Base-by-base conservation (phyloP, 2,329 filamentous ascomycete genomes). In the Monilinia polystroma region DNA sequence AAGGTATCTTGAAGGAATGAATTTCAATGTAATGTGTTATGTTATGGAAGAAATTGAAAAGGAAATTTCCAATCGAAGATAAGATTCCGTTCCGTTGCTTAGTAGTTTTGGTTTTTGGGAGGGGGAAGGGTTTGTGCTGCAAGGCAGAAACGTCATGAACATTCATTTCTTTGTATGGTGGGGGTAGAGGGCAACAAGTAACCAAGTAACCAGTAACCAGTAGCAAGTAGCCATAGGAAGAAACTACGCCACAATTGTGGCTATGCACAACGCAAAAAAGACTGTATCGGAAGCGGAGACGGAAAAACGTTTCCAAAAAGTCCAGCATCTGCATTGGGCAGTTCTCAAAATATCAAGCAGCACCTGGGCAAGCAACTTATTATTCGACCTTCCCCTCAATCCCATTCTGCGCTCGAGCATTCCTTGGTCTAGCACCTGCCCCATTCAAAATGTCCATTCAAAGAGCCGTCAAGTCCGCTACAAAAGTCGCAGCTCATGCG, bases 141-240 rank as follows among this genome's bases (percentile, higher is more conserved):
- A 49, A 64, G 11, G 43, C 23, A 65, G 53, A 65, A 65, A 65
- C 53, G 63, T 65, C 63, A 65, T 58, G 51, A 35, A 35, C 32
- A 35, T 35, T 35, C 32, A 35, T 32, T 55, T 63, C 4, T 18
- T 20, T 41, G 32, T 35, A 35, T 35, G 32, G 43, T 65, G 53
- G 63, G 32, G 63, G 53, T 32, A 32, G 32, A 23, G 23, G 23
- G 23, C 23, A 23, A 23, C 23, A 23, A 32, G 6, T 6, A 32
- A 6, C 6, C 32, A 32, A 32, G 32, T 32, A 32, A 32, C 32
- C 32, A 32, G 32, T 32, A 32, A 32, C 32, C 32, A 32, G 32
- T 32, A 32, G 6, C 32, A 4, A 32, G 6, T 8, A 35, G 5
- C 32, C 32, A 35, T 20, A 45, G 23, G 4, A 54, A 41, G 16